phyloP scores from a whole-genome alignment of 2,329 filamentous ascomycete genomes.

The Claviceps citrina region DNA sequence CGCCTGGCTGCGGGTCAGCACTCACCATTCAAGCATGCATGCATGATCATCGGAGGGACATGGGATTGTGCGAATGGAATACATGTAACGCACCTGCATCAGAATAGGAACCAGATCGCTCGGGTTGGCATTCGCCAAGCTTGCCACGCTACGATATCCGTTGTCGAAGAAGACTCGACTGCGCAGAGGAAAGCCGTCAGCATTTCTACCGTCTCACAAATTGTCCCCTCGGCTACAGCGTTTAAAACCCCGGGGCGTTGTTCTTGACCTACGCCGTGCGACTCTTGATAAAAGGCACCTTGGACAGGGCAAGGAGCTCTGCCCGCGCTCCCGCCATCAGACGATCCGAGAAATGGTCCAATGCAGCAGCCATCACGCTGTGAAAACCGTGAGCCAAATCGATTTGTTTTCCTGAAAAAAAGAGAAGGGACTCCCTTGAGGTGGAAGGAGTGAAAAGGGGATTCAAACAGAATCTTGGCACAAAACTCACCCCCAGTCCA shows the following conservation, averaged over 20 bases:
- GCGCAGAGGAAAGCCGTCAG: conserved; percentile 5
- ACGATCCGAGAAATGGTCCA: conserved; percentile 63
- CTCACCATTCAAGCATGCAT: neutral
- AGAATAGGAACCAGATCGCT: conserved; percentile 56
- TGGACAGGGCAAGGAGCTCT: conserved; percentile 54
- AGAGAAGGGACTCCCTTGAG: neutral
- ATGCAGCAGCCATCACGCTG: conserved; percentile 51
- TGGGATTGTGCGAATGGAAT: too few species aligned
- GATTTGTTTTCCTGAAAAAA: too few species aligned
- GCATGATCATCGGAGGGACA: too few species aligned
- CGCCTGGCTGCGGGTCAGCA: conserved; percentile 26
- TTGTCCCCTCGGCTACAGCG: too few species aligned
- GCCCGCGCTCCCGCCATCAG: conserved; percentile 56
- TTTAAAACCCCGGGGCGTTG: too few species aligned
- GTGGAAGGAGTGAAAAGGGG: too few species aligned
- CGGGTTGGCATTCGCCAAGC: conserved; percentile 53
- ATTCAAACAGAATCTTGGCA: too few species aligned
- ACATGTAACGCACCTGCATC: conserved; percentile 38
- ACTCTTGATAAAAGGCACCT: conserved; percentile 62
- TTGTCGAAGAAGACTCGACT: conserved; percentile 57
- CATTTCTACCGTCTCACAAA: too few species aligned
- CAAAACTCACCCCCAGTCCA: conserved; percentile 49
- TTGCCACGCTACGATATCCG: conserved; percentile 52
- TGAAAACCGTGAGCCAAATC: conserved; percentile 7
- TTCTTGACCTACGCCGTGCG: conserved; percentile 49